Conservation (phyloP, 306 rosid species). For the Crataegus laevigata region DNA sequence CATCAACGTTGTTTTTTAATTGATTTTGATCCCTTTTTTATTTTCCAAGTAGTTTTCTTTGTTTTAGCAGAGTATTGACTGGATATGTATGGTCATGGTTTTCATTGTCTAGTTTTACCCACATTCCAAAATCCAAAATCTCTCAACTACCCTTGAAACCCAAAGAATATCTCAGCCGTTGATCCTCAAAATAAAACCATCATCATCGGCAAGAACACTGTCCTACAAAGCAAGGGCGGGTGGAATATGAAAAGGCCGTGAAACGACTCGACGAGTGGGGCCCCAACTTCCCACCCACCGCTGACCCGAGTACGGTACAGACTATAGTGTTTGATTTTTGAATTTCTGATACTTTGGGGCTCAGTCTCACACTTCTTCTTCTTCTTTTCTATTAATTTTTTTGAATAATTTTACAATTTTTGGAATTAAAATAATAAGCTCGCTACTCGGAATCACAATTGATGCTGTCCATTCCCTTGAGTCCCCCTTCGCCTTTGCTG, state of each 20-base stretch:
- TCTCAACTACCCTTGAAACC: too few relatives aligned
- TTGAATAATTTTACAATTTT: not conserved
- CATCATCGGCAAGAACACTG: not conserved
- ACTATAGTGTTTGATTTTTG: too few relatives aligned
- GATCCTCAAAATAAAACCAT: not conserved
- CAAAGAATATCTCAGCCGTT: not conserved
- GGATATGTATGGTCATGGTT: too few relatives aligned
- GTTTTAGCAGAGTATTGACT: too few relatives aligned
- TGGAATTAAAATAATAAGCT: not conserved
- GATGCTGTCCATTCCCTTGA: conserved; percentile 55
- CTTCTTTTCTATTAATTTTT: not conserved
- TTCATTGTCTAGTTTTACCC: too few relatives aligned
- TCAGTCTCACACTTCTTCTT: not conserved
- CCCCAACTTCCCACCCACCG: not conserved
- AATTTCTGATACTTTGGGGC: too few relatives aligned
- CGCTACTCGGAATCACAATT: conserved; percentile 28
- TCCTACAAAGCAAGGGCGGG: not conserved
- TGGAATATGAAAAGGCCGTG: not conserved
- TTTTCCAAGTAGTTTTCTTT: too few relatives aligned
- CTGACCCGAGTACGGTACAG: not conserved
- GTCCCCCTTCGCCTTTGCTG: conserved; percentile 61
- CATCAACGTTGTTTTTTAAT: too few relatives aligned
- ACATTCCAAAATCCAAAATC: too few relatives aligned
- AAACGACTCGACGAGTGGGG: not conserved
- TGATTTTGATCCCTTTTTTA: too few relatives aligned